These are phyloP conservation scores for Zea luxurians DNA, from an alignment of 176 grass and related monocot species.

Conservation along the genomic window DNA sequence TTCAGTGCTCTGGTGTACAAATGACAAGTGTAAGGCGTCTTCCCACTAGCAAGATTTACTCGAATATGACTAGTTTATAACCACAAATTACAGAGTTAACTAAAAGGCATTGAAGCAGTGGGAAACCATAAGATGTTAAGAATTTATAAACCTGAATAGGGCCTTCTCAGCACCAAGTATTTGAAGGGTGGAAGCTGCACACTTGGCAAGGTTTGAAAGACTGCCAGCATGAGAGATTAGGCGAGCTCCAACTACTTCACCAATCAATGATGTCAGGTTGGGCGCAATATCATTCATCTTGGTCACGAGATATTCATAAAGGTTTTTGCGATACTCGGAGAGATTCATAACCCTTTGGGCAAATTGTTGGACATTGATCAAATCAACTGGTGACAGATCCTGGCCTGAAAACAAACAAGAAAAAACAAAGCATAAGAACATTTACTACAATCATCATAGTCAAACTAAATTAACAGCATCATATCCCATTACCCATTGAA, in stretches of 20 bases:
- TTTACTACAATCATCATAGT: not conserved
- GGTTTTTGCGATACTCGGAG: slow-evolving; percentile 81
- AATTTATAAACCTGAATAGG: no score
- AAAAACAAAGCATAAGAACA: slow-evolving; percentile 12
- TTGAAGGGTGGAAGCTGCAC: slow-evolving; percentile 85
- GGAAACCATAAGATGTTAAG: no score
- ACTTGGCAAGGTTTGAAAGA: slow-evolving; percentile 97
- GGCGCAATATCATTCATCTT: slow-evolving; percentile 98
- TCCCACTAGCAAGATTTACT: no score
- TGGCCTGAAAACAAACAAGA: slow-evolving; percentile 48
- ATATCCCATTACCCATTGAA: slow-evolving; percentile 67
- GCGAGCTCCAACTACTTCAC: slow-evolving; percentile 88
- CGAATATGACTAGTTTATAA: no score
- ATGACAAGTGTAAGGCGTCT: no score
- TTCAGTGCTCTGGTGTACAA: slow-evolving; percentile 59
- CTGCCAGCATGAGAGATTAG: slow-evolving; percentile 97
- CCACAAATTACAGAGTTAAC: no score
- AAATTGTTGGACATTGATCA: slow-evolving; percentile 85
- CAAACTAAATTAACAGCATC: not conserved
- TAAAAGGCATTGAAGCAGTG: no score
- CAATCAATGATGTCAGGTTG: slow-evolving; percentile 82
- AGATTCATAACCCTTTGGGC: slow-evolving; percentile 81
- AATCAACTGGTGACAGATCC: slow-evolving; percentile 83
- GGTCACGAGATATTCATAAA: slow-evolving; percentile 93
- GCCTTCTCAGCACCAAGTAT: slow-evolving; percentile 98